Base-by-base conservation (phyloP, 257 asterid genomes). In the Coffea canephora region DNA sequence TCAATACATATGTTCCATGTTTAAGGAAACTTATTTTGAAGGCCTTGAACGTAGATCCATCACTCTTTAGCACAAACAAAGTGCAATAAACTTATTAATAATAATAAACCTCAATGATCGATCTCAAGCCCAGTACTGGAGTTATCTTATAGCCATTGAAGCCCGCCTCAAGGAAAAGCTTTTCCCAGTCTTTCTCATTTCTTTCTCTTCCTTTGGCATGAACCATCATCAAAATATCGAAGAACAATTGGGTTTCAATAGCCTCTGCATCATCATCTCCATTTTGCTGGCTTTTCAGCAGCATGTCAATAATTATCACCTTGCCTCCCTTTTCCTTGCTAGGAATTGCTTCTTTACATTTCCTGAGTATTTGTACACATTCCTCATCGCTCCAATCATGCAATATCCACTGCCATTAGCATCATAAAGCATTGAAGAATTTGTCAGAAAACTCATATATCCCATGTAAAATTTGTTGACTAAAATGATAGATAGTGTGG, bases 321-420 rank as follows among this genome's bases (percentile, higher is more conserved):
- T 82, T 85, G 6, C 88, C 84, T 25, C 86, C 82, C 0, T 73
- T 69, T n/a, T 76, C 80, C 57, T n/a, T 72, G 54, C 62, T 77
- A 1, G 80, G 81, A 57, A 82, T 73, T 21, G 88, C 82, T 14
- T 82, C 84, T 59, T 73, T 85, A 19, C 82, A 82, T 69, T 73
- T 85, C 78, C 73, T 61, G 4, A 85, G 18, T 46, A 79, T 67
- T 34, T 72, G 57, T 16, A 85, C 61, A 7, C 80, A 75, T 59
- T 80, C 82, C 73, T 82, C 78, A 9, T 85, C 88, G 16, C 67
- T 73, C 88, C 82, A 85, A 5, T 82, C 84, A 54, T 85, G 86
- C 43, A 85, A 62, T 57, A 85, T 80, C 86, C 86, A 83, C 86
- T 85, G 78, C 39, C 74, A 6, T 23, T 36, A 1, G 19, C 14